These are phyloP conservation scores for Brachypodium distachyon DNA, from an alignment of 202 grass and related monocot genomes.

Conservation along the genomic window DNA sequence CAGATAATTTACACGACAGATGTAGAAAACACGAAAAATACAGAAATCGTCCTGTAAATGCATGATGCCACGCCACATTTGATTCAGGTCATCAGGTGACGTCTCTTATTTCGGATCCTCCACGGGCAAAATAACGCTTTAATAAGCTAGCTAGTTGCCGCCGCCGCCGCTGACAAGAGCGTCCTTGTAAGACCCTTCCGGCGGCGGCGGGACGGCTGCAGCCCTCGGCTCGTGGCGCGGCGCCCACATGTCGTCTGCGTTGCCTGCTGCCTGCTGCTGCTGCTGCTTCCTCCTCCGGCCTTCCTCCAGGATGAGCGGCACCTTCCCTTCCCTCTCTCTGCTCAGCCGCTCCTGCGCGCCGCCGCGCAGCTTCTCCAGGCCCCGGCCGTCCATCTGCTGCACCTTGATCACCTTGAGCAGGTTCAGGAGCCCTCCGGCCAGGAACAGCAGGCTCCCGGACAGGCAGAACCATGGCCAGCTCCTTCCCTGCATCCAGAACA, in stretches of 20 bases:
- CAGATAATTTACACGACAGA: not conserved
- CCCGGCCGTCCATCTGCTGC: slow-evolving; percentile 58
- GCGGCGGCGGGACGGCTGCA: not conserved
- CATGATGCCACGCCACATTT: not conserved
- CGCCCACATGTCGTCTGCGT: not conserved
- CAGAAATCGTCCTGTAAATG: too few relatives aligned
- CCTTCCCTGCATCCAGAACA: slow-evolving; percentile 41
- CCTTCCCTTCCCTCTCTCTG: slow-evolving; percentile 53
- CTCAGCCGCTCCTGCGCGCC: slow-evolving; percentile 51
- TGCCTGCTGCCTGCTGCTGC: too few relatives aligned
- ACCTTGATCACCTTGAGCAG: slow-evolving; percentile 83
- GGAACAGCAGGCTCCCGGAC: slow-evolving; percentile 55
- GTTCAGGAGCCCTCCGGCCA: slow-evolving; percentile 51
- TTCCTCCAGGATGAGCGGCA: slow-evolving; percentile 71
- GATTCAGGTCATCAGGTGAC: not conserved
- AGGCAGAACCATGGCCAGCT: slow-evolving; percentile 58
- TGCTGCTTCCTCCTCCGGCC: slow-evolving; percentile 9
- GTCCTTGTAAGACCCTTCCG: slow-evolving; percentile 57
- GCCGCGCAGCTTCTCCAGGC: slow-evolving; percentile 73
- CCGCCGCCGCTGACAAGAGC: slow-evolving; percentile 54
- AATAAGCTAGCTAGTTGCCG: slow-evolving; percentile 24
- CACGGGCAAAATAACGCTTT: too few relatives aligned
- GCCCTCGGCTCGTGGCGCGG: not conserved
- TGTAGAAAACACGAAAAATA: too few relatives aligned
- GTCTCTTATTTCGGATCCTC: not conserved